Conservation (phyloP, 2,329 filamentous ascomycete species). For the Ophiostoma fasciatum region DNA sequence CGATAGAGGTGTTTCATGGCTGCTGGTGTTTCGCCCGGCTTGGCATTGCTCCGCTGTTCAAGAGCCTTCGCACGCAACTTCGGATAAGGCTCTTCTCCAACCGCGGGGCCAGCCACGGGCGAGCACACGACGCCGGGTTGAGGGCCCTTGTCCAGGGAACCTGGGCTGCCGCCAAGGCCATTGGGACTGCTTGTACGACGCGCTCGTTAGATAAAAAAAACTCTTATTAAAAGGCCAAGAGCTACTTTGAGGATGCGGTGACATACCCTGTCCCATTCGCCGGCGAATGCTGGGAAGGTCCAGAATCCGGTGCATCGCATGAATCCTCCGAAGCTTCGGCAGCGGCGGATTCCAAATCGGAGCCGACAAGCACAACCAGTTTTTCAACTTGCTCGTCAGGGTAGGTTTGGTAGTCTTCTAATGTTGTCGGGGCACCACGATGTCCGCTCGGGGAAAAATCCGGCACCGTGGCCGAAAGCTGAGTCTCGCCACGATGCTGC, state of each 20-base stretch:
- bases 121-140: too few relatives aligned
- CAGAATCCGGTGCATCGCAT: not conserved
- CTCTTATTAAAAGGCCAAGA: too few relatives aligned
- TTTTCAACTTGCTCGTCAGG: slow-evolving; percentile 19
- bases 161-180: not conserved
- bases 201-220: too few relatives aligned
- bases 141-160: not conserved
- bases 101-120: not conserved
- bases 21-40: slow-evolving; percentile 26
- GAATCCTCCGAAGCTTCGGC: not conserved
- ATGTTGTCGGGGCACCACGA: slow-evolving; percentile 12
- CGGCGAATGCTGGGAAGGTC: not conserved
- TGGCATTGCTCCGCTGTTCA: slow-evolving; percentile 20
- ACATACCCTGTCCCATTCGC: not conserved
- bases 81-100: slow-evolving; percentile 13
- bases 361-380: slow-evolving; percentile 15
- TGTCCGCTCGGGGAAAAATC: slow-evolving; percentile 37
- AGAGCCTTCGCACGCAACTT: slow-evolving; percentile 26
- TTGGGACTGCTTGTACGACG: not conserved
- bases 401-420: slow-evolving; percentile 19
- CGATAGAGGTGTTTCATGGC: slow-evolving; percentile 55
- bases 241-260: too few relatives aligned
- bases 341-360: slow-evolving; percentile 8
- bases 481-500: slow-evolving; percentile 27
- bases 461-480: slow-evolving; percentile 47